These are phyloP conservation scores for Fusarium succisae DNA, from an alignment of 2,329 filamentous ascomycete species.

Conservation along the genomic window DNA sequence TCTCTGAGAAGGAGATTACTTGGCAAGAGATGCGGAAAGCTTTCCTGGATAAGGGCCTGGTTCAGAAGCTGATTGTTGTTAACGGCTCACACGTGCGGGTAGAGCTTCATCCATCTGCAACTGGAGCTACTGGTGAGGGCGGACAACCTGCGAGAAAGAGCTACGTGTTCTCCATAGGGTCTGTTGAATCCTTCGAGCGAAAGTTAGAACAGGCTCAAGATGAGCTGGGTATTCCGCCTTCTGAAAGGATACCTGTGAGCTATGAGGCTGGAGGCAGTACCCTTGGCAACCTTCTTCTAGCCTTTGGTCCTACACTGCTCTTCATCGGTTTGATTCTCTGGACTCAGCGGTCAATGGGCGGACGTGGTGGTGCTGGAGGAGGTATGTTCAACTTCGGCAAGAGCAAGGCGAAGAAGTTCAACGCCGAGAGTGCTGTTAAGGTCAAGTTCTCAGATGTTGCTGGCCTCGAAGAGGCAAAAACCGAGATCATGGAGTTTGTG, in stretches of 20 bases:
- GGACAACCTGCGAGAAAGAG: slow-evolving; percentile 42
- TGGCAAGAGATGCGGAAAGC: slow-evolving; percentile 96
- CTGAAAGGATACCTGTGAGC: slow-evolving; percentile 92
- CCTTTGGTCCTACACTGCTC: slow-evolving; percentile 86
- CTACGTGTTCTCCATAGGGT: slow-evolving; percentile 96
- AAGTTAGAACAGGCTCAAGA: slow-evolving; percentile 88
- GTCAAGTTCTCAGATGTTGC: slow-evolving; percentile 97
- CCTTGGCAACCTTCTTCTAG: slow-evolving; percentile 76
- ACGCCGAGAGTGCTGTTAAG: slow-evolving; percentile 95
- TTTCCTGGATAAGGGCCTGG: slow-evolving; percentile 94
- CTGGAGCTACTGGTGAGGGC: slow-evolving; percentile 40
- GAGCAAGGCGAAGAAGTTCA: slow-evolving; percentile 96
- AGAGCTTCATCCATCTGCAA: slow-evolving; percentile 78
- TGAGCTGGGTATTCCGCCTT: slow-evolving; percentile 83
- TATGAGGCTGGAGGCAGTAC: slow-evolving; percentile 82
- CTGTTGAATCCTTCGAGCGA: slow-evolving; percentile 90
- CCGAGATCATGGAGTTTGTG: slow-evolving; percentile 99
- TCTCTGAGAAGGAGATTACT: slow-evolving; percentile 78
- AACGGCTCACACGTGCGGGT: slow-evolving; percentile 78
- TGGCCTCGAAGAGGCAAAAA: slow-evolving; percentile 97
- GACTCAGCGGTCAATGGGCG: slow-evolving; percentile 78
- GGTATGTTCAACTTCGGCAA: slow-evolving; percentile 97
- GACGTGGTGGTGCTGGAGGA: slow-evolving; percentile 69
- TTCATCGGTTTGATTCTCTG: slow-evolving; percentile 86
- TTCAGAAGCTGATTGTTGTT: slow-evolving; percentile 89